Evolutionary conservation across 2,329 filamentous ascomycete genomes (phyloP).

Genomic region (Truncatella angustata): DNA sequence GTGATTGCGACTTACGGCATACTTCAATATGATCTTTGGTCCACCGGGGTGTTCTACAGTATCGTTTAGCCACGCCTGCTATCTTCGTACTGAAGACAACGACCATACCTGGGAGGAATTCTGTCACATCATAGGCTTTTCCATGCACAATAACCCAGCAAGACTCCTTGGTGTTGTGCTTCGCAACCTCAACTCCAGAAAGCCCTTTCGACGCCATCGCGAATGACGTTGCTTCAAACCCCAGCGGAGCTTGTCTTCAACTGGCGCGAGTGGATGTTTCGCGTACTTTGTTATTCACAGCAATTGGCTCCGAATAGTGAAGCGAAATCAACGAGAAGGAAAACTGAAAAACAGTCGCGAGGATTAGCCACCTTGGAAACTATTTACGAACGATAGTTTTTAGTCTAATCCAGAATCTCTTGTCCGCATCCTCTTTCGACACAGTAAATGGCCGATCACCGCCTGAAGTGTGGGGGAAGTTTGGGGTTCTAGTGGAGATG

Average conservation of each 20-base stretch:
- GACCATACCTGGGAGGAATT: slow-evolving; percentile 70
- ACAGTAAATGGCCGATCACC: slow-evolving; percentile 5
- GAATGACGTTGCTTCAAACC: slow-evolving; percentile 3
- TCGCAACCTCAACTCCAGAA: slow-evolving; percentile 52
- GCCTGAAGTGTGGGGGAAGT: slow-evolving; percentile 1
- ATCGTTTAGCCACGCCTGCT: slow-evolving; percentile 12
- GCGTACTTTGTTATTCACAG: too few relatives aligned
- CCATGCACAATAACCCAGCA: slow-evolving; percentile 93
- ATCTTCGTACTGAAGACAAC: too few relatives aligned
- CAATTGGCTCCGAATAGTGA: too few relatives aligned
- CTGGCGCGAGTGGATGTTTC: background rate
- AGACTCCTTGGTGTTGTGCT: slow-evolving; percentile 79
- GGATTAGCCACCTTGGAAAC: slow-evolving; percentile 4
- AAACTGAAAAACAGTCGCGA: background rate
- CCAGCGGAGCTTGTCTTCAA: background rate
- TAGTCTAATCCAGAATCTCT: background rate
- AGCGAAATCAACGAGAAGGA: background rate
- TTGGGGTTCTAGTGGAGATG: slow-evolving; percentile 5
- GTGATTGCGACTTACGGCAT: slow-evolving; percentile 59
- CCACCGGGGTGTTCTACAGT: slow-evolving; percentile 78
- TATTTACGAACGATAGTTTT: slow-evolving; percentile 2
- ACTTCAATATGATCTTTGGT: slow-evolving; percentile 91
- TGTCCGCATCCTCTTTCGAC: background rate
- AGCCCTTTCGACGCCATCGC: slow-evolving; percentile 44
- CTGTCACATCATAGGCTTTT: slow-evolving; percentile 86